Conservation (phyloP, 2,329 filamentous ascomycete species). For the Epicoccum sorghinum region DNA sequence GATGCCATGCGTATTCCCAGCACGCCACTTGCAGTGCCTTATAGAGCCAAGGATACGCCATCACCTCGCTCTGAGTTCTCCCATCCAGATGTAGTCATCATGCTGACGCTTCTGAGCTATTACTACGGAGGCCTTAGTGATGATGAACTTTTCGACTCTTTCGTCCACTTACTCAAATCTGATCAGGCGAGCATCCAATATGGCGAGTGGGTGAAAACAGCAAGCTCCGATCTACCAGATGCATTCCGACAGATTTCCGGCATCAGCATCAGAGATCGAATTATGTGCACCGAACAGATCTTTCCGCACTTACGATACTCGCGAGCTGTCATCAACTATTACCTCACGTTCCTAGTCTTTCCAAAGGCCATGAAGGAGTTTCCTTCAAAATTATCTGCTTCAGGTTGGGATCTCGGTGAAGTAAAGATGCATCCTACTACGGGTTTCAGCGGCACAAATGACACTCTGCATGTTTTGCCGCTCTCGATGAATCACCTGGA, state of each 20-base stretch:
- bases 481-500: constrained; percentile 63
- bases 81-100: constrained; percentile 70
- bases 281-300: constrained; percentile 55
- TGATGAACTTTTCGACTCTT: constrained; percentile 55
- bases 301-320: constrained; percentile 61
- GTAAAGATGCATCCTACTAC: constrained; percentile 58
- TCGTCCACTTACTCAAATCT: constrained; percentile 56
- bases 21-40: constrained; percentile 63
- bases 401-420: constrained; percentile 69
- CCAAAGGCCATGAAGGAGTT: constrained; percentile 68
- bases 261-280: constrained; percentile 53
- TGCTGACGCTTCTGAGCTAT: constrained; percentile 69
- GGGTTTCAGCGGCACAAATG: constrained; percentile 75
- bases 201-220: constrained; percentile 52
- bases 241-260: constrained; percentile 49
- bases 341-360: constrained; percentile 64
- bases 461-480: constrained; percentile 65
- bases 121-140: constrained; percentile 67
- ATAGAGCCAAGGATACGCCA: constrained; percentile 68
- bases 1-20: constrained; percentile 58
- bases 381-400: constrained; percentile 65
- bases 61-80: constrained; percentile 68
- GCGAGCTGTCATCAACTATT: constrained; percentile 68
- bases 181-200: constrained; percentile 63
- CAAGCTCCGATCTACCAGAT: constrained; percentile 22